Evolutionary conservation across 2,329 filamentous ascomycete species (phyloP).

Genomic region (Beauveria sp.): DNA sequence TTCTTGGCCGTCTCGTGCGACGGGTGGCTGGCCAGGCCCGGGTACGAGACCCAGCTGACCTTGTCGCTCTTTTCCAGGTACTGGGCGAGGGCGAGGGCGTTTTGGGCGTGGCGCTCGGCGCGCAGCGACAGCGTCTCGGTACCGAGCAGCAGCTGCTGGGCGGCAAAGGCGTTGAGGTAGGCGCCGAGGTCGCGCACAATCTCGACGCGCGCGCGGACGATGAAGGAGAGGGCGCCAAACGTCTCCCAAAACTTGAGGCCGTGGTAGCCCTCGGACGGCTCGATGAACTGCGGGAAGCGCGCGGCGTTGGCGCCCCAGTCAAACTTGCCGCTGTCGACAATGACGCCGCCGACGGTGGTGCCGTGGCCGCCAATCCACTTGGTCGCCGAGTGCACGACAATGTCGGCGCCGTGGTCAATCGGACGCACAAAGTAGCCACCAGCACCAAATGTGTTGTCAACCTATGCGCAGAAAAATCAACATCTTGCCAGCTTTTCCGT

Average conservation of each 20-base stretch:
- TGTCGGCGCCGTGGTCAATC: constrained; percentile 86
- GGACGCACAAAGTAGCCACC: constrained; percentile 83
- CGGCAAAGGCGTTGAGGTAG: constrained; percentile 79
- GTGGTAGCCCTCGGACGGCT: constrained; percentile 84
- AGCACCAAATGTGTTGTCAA: constrained; percentile 93
- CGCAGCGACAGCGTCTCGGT: constrained; percentile 84
- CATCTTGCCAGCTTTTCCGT: neutral
- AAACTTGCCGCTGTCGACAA: constrained; percentile 86
- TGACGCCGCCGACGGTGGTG: constrained; percentile 79
- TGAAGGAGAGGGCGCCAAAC: constrained; percentile 75
- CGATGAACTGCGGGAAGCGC: constrained; percentile 87
- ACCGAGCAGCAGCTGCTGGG: constrained; percentile 85
- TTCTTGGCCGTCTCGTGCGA: constrained; percentile 76
- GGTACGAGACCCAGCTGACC: constrained; percentile 91
- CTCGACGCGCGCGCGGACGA: constrained; percentile 81
- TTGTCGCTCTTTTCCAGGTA: constrained; percentile 79
- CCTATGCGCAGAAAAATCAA: constrained; percentile 32
- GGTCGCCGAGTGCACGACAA: constrained; percentile 88
- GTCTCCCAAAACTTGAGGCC: constrained; percentile 92
- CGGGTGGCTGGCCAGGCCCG: constrained; percentile 73
- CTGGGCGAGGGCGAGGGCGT: constrained; percentile 69
- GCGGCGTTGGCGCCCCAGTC: constrained; percentile 81
- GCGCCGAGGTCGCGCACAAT: constrained; percentile 81
- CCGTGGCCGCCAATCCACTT: constrained; percentile 98
- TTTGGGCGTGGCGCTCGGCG: constrained; percentile 77